Base-by-base conservation (phyloP, 1,284 basidiomycete genomes). In the Phaffia rhodozyma region DNA sequence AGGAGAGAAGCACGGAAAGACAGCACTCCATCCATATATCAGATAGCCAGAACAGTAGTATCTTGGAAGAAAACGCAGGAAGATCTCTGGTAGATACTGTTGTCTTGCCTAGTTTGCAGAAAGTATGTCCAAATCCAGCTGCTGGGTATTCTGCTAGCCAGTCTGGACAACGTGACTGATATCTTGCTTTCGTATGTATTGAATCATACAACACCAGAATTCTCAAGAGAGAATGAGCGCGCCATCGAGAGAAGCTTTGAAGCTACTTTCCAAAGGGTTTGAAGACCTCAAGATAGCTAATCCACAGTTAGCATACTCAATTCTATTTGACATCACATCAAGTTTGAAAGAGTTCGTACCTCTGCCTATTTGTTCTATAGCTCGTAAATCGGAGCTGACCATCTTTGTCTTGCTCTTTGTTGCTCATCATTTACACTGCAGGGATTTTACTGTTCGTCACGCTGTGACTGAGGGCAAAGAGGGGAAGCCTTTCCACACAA, bases 181-280 rank as follows among this genome's bases (percentile, higher is more conserved):
- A 38, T n/a, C 49, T 49, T 30, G 7, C 38, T 47, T 62, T 29
- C n/a, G n/a, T n/a, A n/a, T 51, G 7, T 18, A 27, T n/a, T 11
- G 32, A 16, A 7, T 43, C 16, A 2, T 16, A 2, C 13, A 43
- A 43, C 9, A 30, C 20, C 43, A 52, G 52, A 49, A 50, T 34
- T 20, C 49, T 55, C 48, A 66, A 25, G 55, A 60, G 23, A 55
- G 67, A 29, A 29, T 57, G 16, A 32, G 86, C 90, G 89, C 91
- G 43, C 79, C 83, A 59, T 88, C 93, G 69, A 86, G 91, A 9
- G 91, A 96, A 73, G 86, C 90, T 20, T 75, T 97, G 58, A 88
- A 86, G 73, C 89, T 92, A 84, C 82, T 97, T 55, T 83, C 87
- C 53, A 81, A 89, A 66, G 93, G 93, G 0, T 96, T 97, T 74